phyloP scores from a whole-genome alignment of 495 filamentous ascomycete genomes.

The Trichoderma reesei region DNA sequence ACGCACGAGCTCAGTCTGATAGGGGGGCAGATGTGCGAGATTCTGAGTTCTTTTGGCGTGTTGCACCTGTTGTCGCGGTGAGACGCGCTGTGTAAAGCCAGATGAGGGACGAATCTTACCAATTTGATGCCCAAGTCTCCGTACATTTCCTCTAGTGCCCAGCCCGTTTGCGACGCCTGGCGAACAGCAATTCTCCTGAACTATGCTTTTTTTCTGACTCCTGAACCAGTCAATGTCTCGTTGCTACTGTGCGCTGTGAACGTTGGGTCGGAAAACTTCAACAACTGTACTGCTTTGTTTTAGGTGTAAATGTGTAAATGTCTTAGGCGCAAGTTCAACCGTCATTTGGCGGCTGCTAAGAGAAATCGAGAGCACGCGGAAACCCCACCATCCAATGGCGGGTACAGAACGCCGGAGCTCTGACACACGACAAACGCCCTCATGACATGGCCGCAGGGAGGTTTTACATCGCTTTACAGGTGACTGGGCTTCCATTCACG shows the following conservation, averaged over 20 bases:
- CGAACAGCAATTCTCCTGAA: neutral
- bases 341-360: neutral
- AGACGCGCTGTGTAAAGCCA: neutral
- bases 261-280: no score
- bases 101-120: conserved; percentile 33
- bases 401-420: neutral
- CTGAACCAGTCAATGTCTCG: neutral
- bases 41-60: conserved; percentile 94
- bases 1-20: conserved; percentile 87
- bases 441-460: neutral
- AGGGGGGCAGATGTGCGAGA: conserved; percentile 78
- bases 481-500: neutral
- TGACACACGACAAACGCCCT: neutral
- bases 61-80: conserved; percentile 54
- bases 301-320: no score
- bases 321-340: neutral
- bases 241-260: neutral
- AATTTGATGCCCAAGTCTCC: conserved; percentile 84
- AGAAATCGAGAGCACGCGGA: neutral
- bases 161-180: neutral
- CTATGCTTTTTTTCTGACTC: neutral
- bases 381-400: neutral
- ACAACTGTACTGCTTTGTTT: no score
- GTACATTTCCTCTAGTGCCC: conserved; percentile 53
- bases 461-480: neutral